Evolutionary conservation across 164 flowering plant species (phyloP).

Genomic region (Aristolochia contorta): DNA sequence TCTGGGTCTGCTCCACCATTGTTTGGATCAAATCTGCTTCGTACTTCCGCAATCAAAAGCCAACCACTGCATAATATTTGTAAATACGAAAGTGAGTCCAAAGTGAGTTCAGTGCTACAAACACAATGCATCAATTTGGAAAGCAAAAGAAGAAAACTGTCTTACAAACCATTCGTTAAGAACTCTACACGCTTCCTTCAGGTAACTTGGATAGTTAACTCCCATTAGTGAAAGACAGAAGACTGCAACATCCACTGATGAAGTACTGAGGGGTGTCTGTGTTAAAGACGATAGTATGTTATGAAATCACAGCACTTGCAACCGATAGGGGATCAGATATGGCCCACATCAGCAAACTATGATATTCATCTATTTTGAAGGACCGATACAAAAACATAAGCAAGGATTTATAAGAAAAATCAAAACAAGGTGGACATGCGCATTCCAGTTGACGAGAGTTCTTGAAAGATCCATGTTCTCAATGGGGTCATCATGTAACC

Average conservation of each 20-base stretch:
- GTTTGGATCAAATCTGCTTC: slow-evolving; percentile 84
- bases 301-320: background rate
- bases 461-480: too few species aligned
- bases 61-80: slow-evolving; percentile 51
- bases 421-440: too few species aligned
- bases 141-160: background rate
- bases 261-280: slow-evolving; percentile 68
- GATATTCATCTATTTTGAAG: too few species aligned
- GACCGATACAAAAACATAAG: too few species aligned
- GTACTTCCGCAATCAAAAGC: slow-evolving; percentile 94
- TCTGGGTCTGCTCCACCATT: slow-evolving; percentile 87
- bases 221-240: slow-evolving; percentile 97
- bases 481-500: too few species aligned
- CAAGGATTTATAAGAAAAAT: too few species aligned
- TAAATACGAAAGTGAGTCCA: background rate
- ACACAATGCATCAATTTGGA: background rate
- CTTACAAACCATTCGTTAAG: slow-evolving; percentile 55
- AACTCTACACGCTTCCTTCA: slow-evolving; percentile 78
- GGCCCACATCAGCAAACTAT: too few species aligned
- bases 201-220: slow-evolving; percentile 50
- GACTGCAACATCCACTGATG: slow-evolving; percentile 81
- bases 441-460: too few species aligned
- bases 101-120: background rate
- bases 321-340: too few species aligned
- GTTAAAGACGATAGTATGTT: background rate